phyloP scores from a whole-genome alignment of 768 basidiomycete genomes.

The Boletus sp. region DNA sequence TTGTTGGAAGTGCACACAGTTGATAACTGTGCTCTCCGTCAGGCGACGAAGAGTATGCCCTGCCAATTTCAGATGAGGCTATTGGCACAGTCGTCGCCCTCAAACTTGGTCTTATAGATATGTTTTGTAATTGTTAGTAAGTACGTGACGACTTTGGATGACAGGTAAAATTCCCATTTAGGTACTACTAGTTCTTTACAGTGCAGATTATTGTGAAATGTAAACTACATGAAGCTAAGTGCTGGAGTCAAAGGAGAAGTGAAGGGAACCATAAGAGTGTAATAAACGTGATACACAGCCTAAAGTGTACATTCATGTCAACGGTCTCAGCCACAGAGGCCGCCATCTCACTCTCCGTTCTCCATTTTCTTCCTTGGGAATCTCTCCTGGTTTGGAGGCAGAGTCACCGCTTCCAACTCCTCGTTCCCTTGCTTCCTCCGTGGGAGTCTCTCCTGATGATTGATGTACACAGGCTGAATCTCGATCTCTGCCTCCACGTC shows the following conservation, averaged over 20 bases:
- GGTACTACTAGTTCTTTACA: too few relatives aligned
- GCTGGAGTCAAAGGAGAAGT: not conserved
- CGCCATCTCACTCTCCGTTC: not conserved
- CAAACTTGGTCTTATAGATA: too few relatives aligned
- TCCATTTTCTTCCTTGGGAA: conserved; percentile 2
- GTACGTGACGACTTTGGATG: too few relatives aligned
- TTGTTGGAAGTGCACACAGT: too few relatives aligned
- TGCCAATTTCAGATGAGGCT: too few relatives aligned
- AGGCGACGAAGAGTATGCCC: too few relatives aligned
- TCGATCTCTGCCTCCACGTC: not conserved
- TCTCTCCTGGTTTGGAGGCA: not conserved
- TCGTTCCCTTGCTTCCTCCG: not conserved
- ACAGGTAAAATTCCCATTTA: too few relatives aligned
- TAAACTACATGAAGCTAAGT: not conserved
- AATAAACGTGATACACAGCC: too few relatives aligned
- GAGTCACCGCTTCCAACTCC: not conserved
- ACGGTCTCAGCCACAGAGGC: not conserved
- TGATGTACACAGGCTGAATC: not conserved
- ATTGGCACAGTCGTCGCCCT: too few relatives aligned
- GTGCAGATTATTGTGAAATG: too few relatives aligned
- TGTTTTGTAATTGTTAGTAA: too few relatives aligned
- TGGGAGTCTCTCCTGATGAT: not conserved
- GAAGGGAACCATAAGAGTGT: not conserved
- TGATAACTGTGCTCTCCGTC: too few relatives aligned
- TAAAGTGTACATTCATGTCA: not conserved